A percentile compares a stretch with the other conserved stretches of the same genome.
phyloP scores from a whole-genome alignment of 1,284 basidiomycete species.

The Tylopilus sp. region DNA sequence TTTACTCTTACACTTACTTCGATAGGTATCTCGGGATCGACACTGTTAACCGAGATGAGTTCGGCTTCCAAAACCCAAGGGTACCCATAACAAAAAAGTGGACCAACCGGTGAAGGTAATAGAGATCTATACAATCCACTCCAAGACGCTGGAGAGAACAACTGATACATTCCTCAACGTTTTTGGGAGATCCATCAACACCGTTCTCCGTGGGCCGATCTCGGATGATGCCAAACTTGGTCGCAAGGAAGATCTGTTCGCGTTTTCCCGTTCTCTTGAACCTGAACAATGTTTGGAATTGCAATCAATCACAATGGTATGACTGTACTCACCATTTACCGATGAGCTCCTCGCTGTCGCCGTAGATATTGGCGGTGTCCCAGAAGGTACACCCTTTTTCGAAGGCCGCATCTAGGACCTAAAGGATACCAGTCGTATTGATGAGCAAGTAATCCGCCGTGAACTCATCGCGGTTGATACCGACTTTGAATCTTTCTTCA shows the following conservation, averaged over 20 bases:
- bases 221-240: conserved; percentile 51
- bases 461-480: neutral
- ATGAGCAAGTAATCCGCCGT: neutral
- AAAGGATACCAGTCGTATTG: neutral
- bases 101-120: conserved; percentile 42
- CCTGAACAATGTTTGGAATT: conserved; percentile 29
- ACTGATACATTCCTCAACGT: conserved; percentile 39
- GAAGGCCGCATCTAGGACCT: conserved; percentile 45
- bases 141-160: conserved; percentile 44
- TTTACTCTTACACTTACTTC: conserved; percentile 21
- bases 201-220: conserved; percentile 17
- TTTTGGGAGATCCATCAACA: conserved; percentile 33
- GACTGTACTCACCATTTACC: conserved; percentile 49
- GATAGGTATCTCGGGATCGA: conserved; percentile 28
- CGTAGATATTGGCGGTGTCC: conserved; percentile 52
- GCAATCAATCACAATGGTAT: neutral
- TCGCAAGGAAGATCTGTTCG: conserved; percentile 57
- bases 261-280: conserved; percentile 51
- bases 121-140: conserved; percentile 46
- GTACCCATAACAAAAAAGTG: too few species aligned
- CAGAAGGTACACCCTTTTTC: conserved; percentile 50
- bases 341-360: conserved; percentile 51
- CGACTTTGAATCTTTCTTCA: conserved; percentile 57
- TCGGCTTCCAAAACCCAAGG: neutral
- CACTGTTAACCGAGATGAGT: conserved; percentile 11